Percentiles rank a stretch among this genome's conserved stretches.
These are phyloP conservation scores for Pisolithus thermaeus DNA, from an alignment of 1,284 basidiomycete species.

Conservation along the genomic window DNA sequence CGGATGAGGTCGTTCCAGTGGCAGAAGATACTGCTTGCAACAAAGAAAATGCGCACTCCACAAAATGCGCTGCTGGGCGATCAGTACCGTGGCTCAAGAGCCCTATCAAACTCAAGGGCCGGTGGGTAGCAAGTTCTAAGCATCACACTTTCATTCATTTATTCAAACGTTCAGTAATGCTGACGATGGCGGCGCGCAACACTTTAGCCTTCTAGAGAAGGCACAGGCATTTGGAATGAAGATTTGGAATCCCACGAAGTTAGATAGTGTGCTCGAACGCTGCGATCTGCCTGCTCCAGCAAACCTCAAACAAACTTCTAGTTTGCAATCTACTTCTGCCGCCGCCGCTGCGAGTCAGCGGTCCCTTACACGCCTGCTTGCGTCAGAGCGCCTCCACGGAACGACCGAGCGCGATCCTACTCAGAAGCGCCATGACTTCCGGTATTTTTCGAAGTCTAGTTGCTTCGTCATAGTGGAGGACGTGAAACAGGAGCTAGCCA, in stretches of 20 bases:
- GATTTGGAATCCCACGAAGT: conserved; percentile 78
- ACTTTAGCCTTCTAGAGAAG: conserved; percentile 66
- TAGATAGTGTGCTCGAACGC: conserved; percentile 67
- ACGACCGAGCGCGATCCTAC: conserved; percentile 84
- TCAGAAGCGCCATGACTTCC: conserved; percentile 81
- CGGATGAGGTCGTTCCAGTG: conserved; percentile 43
- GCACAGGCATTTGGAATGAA: conserved; percentile 80
- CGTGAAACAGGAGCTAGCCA: conserved; percentile 71
- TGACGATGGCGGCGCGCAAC: conserved; percentile 25
- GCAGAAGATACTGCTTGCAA: conserved; percentile 37
- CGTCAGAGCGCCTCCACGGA: conserved; percentile 85
- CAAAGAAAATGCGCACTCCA: conserved; percentile 57
- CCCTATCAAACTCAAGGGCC: conserved; percentile 55
- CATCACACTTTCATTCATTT: conserved; percentile 1
- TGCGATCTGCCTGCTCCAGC: conserved; percentile 39
- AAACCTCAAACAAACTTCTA: conserved; percentile 17
- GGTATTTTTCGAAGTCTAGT: conserved; percentile 79
- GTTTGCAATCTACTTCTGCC: conserved; percentile 23
- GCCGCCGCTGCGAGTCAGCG: conserved; percentile 25
- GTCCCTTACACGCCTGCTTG: conserved; percentile 65
- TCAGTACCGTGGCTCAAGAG: conserved; percentile 43
- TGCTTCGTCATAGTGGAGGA: conserved; percentile 92
- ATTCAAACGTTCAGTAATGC: conserved; percentile 10
- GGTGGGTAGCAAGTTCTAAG: conserved; percentile 35
- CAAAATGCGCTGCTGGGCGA: conserved; percentile 18